Base-by-base conservation (phyloP, 1,284 basidiomycete genomes). In the Agroathelia rolfsii region DNA sequence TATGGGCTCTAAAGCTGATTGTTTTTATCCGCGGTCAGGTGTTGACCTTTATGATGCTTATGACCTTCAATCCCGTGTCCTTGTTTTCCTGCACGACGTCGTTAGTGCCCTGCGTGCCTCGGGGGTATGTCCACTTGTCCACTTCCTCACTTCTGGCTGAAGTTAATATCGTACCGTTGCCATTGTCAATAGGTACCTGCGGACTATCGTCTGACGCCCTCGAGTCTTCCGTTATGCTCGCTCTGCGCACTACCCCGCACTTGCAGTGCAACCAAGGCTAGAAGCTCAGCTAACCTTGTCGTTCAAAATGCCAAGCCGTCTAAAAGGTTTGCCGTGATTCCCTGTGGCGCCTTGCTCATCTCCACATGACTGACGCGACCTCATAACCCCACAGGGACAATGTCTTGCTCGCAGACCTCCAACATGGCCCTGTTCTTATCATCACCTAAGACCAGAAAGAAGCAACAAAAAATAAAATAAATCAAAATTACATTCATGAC, bases 11-110 rank as follows among this genome's bases (percentile, higher is more conserved):
- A 5, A 38, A 28, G 17, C 10, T 35, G 21, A 23, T 34, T 26
- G 15, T 22, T 3, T 25, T 35, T 24, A 35, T n/a, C 29, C 30
- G 19, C 25, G 32, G 20, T 14, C 26, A 79, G 77, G 64, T 46
- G 51, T 68, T 41, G 76, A 79, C 51, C 59, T 84, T 34, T 61
- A 83, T 52, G 69, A 84, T 60, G 60, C 83, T 45, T 58, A 77
- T 43, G 66, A 81, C 47, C 51, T 82, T 43, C 63, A 72, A 24
- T 65, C 73, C 25, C 68, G 73, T 29, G 70, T 71, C 24, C 60
- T 82, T n/a, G 43, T 69, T 18, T 75, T 80, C 51, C 64, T 81
- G 24, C 78, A 81, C 46, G 64, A 72, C 40, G 57, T 81, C 23
- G 51, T 78, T 25, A 66, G 70, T 41, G 62, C 66, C 4, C 62